These are phyloP conservation scores for Talaromyces proteolyticus DNA, from an alignment of 495 filamentous ascomycete genomes.

Conservation along the genomic window DNA sequence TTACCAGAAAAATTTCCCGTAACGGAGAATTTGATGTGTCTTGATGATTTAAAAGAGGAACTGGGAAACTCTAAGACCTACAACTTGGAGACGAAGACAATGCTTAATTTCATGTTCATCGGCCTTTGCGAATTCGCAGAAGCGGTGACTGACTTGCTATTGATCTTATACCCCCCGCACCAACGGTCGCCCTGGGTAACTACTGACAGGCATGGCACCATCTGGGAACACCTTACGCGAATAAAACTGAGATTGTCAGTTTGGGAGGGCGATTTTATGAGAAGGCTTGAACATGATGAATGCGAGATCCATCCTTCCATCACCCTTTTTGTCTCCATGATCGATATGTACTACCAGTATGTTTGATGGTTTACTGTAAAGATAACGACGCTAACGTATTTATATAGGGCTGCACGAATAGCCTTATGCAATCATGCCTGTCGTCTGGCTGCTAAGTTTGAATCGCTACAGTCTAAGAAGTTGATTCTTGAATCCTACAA, in stretches of 20 bases:
- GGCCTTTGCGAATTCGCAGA: not conserved
- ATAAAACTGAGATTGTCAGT: not conserved
- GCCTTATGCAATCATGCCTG: not conserved
- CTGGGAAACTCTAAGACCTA: not conserved
- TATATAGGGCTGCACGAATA: not conserved
- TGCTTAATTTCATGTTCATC: not conserved
- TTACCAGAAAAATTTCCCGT: not conserved
- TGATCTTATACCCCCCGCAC: not conserved
- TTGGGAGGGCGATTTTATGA: not conserved
- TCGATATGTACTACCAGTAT: not conserved
- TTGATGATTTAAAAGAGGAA: too few species aligned
- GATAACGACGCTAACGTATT: not conserved
- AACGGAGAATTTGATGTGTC: not conserved
- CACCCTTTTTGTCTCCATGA: not conserved
- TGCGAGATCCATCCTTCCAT: not conserved
- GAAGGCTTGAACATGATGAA: not conserved
- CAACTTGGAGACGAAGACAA: too few species aligned
- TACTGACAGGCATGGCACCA: not conserved
- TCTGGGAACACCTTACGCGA: not conserved
- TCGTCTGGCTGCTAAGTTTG: not conserved
- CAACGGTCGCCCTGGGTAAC: not conserved
- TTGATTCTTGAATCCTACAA: not conserved
- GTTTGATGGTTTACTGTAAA: not conserved
- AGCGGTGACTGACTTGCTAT: not conserved
- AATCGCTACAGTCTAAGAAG: not conserved